Percentiles rank a stretch among this genome's conserved stretches.
These are phyloP conservation scores for Ampelomyces quisqualis DNA, from an alignment of 2,329 filamentous ascomycete species.

Conservation along the genomic window DNA sequence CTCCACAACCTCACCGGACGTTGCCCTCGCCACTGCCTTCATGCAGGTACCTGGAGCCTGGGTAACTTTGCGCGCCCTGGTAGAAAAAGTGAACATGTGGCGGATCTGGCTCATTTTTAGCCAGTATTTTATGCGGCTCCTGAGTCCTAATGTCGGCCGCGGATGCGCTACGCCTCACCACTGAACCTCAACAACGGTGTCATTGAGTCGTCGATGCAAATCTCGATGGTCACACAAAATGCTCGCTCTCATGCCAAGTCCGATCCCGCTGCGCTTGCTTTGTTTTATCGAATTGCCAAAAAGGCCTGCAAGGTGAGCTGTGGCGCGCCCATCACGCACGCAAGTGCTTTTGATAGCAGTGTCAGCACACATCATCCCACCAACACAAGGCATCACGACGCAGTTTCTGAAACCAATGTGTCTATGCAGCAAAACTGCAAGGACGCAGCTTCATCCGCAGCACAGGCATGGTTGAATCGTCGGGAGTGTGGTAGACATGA, in stretches of 20 bases:
- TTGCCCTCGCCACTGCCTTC: conserved; percentile 7
- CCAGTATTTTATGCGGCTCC: conserved; percentile 21
- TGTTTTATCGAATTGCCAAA: conserved; percentile 32
- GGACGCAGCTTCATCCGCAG: conserved; percentile 14
- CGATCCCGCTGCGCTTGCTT: conserved; percentile 21
- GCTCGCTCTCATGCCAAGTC: conserved; percentile 26
- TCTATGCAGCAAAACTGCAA: conserved; percentile 22
- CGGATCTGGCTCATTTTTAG: conserved; percentile 17
- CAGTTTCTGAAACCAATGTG: too few species aligned
- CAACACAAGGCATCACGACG: conserved; percentile 26
- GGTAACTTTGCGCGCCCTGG: conserved; percentile 15
- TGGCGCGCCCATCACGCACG: conserved; percentile 16
- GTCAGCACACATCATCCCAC: conserved; percentile 19
- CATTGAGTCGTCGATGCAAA: conserved; percentile 26
- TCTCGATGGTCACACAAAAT: conserved; percentile 30
- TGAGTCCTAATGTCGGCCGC: conserved; percentile 35
- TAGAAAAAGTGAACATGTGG: conserved; percentile 29
- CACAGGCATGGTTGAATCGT: not conserved
- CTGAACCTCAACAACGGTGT: conserved; percentile 20
- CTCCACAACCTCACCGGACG: conserved; percentile 4
- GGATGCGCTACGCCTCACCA: conserved; percentile 31
- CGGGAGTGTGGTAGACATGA: not conserved
- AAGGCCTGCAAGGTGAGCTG: conserved; percentile 10
- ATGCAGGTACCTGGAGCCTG: conserved; percentile 38
- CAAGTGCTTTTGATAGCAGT: conserved; percentile 20